Conservation (phyloP, 495 filamentous ascomycete genomes). For the Achaetomiella virescens region DNA sequence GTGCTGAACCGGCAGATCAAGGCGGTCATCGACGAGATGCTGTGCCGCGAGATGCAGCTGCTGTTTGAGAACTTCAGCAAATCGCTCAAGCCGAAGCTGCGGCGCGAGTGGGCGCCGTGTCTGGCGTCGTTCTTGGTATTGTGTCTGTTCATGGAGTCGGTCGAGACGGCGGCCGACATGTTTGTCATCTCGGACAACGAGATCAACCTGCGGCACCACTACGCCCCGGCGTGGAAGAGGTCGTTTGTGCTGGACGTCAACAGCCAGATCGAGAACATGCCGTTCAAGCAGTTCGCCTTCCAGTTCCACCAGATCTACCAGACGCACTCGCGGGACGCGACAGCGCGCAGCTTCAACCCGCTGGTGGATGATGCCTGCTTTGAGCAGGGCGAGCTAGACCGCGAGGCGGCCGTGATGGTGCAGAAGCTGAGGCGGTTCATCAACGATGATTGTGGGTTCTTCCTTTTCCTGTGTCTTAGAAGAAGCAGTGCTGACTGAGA, state of each 20-base stretch:
- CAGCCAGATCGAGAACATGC: slow-evolving; percentile 43
- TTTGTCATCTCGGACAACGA: slow-evolving; percentile 45
- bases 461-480: not conserved
- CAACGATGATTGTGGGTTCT: slow-evolving; percentile 34
- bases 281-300: slow-evolving; percentile 47
- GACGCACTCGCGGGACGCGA: slow-evolving; percentile 40
- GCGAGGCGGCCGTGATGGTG: slow-evolving; percentile 36
- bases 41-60: slow-evolving; percentile 37
- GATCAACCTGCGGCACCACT: slow-evolving; percentile 32
- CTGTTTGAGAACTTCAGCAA: slow-evolving; percentile 44
- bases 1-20: slow-evolving; percentile 50
- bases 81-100: slow-evolving; percentile 43
- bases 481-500: slow-evolving; percentile 10
- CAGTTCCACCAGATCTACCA: slow-evolving; percentile 51
- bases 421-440: slow-evolving; percentile 34
- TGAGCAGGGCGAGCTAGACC: slow-evolving; percentile 34
- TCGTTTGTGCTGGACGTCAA: slow-evolving; percentile 37
- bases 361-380: slow-evolving; percentile 32
- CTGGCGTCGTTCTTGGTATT: slow-evolving; percentile 46
- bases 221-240: slow-evolving; percentile 29
- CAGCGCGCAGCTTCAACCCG: slow-evolving; percentile 40
- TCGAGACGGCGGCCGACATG: slow-evolving; percentile 44
- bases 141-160: slow-evolving; percentile 47
- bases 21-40: slow-evolving; percentile 43
- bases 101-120: slow-evolving; percentile 46